phyloP scores from a whole-genome alignment of 306 rosid genomes.

The Dicorynia guianensis region DNA sequence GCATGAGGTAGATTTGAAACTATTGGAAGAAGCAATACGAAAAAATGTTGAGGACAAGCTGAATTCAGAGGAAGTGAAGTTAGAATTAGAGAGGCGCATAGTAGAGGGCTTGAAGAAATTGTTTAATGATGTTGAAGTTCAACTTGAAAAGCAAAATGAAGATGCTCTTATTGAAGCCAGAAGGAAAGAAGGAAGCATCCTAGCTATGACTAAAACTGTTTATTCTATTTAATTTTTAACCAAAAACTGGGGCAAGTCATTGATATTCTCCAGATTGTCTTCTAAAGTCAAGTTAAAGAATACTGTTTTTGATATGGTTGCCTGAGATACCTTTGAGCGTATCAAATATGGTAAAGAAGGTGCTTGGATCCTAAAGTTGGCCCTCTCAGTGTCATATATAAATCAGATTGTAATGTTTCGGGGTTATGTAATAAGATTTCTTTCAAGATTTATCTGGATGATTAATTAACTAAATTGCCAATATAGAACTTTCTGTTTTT shows the following conservation, averaged over 20 bases:
- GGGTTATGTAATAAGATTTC: too few relatives aligned
- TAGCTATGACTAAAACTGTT: not conserved
- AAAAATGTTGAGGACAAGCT: conserved; percentile 80
- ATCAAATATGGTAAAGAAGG: not conserved
- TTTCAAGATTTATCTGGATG: too few relatives aligned
- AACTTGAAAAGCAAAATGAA: conserved; percentile 89
- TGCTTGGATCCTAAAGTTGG: too few relatives aligned
- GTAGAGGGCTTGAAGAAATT: conserved; percentile 80
- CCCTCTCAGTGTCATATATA: too few relatives aligned
- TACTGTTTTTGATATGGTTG: not conserved
- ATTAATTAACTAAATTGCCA: too few relatives aligned
- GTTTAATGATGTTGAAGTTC: conserved; percentile 76
- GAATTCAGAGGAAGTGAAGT: conserved; percentile 65
- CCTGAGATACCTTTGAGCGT: conserved; percentile 29
- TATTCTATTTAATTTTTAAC: not conserved
- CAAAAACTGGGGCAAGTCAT: not conserved
- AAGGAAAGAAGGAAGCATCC: conserved; percentile 76
- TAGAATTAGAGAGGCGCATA: conserved; percentile 68
- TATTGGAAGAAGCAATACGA: conserved; percentile 76
- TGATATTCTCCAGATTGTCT: conserved; percentile 1
- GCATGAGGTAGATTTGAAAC: conserved; percentile 73
- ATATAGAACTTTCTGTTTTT: too few relatives aligned
- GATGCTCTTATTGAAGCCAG: conserved; percentile 83
- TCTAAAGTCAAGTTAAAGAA: not conserved
- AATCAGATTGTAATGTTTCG: too few relatives aligned